Evolutionary conservation across 257 asterid genomes (phyloP), one percentile per base, ranked within the genome.

Genomic region (Phtheirospermum japonicum): DNA sequence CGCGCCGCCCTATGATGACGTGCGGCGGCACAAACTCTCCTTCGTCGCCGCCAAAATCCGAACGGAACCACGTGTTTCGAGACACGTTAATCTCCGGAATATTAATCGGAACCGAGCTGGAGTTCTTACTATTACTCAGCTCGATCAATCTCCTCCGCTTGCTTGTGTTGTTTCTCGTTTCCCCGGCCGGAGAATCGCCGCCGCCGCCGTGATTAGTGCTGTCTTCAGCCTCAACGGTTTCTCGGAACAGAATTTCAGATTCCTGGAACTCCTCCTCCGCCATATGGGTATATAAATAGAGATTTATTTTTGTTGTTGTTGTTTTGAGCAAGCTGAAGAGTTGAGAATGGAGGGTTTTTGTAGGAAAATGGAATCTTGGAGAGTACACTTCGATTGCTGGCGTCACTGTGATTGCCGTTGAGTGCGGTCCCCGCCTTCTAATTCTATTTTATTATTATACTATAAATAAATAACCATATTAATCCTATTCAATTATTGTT

Each of bases 21-120:
- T 90, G 95, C 18, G 97, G 97, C 30, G 97, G 95, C 70, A 81
- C 87, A 74, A 90, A 77, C 64, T 90, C 95, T 7, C 69, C 76
- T 0, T 64, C 79, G 20, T 65, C 79, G 67, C 54, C 65, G 20
- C 23, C 67, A 19, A 43, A 56, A 11, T 57, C 77, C 31, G 70
- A 13, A n/a, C 57, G 66, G 28, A 71, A 46, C 81, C 80, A 74
- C 43, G 69, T 30, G 8, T 57, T 63, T 19, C 69, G 55, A 14
- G 69, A 37, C 39, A 28, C 31, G 4, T 65, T 9, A 0, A 6
- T 69, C 7, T 52, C 74, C 52, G 88, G 92, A 42, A 86, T 86
- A 5, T 67, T 76, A 45, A 84, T 71, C 51, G 95, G 93, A 18
- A 62, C 65, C 3, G 93, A 74, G n/a, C n/a, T n/a, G 36, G n/a